Evolutionary conservation across 1,139 yeast species (phyloP), one percentile per base, ranked within the genome.

Genomic region (Candida glucosophila): DNA sequence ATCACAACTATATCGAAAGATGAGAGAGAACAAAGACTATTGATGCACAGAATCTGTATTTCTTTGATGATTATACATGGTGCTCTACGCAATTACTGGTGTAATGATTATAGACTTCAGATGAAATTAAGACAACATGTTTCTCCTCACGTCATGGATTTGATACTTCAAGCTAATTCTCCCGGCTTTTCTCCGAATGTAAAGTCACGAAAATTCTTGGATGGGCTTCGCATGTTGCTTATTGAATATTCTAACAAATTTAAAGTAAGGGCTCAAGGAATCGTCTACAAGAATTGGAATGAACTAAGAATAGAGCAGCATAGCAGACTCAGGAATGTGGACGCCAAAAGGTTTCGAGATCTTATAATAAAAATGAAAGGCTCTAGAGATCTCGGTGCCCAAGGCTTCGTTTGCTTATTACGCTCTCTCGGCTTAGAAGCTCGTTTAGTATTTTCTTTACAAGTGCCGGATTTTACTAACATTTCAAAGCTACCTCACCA

Each of bases 391-490:
- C 33, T 83, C 5, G 82, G 81, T 0, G 86, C 92, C 0, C 95
- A 85, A 43, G 96, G 95, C 0, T 86, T 85, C 52, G 86, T 85
- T 6, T 73, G 83, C 0, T 44, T 88, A 3, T 49, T 86, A 24
- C 55, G 97, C 32, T 64, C 88, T 1, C 54, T 80, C 9, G 85
- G 82, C 1, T 57, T 90, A 15, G 69, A 75, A 25, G 77, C 92
- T 0, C 58, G 99, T 22, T 53, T 90, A 15, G 76, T 86, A 0
- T 76, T 77, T 40, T 86, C 95, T 0, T 41, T 88, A 14, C 99
- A 92, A 44, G 88, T 95, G 0, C 88, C 95, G 0, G 96, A 90
- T 46, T 79, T 75, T 40, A 76, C 90, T 0, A 37, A 50, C 11
- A 48, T 55, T 2, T 34, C 55, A 1, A 38, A 38, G 7, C 30